A percentile compares a stretch with the other conserved stretches of the same genome.
Conservation (phyloP, 108 stramenopile species). For the Cylindrotheca closterium region DNA sequence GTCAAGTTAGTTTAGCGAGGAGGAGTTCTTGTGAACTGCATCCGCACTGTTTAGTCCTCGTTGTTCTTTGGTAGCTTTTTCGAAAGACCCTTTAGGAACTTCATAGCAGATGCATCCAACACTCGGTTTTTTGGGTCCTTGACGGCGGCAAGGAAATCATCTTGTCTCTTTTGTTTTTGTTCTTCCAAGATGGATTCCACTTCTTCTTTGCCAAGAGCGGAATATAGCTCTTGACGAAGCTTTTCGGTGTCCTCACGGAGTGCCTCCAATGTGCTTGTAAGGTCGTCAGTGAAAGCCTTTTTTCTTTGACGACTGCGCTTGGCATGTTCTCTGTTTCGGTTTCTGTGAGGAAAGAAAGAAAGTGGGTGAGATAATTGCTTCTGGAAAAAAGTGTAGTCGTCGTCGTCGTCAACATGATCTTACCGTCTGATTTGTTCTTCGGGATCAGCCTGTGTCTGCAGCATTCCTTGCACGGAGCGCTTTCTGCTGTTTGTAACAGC, state of each 20-base stretch:
- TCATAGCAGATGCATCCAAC: not conserved
- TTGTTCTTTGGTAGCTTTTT: not conserved
- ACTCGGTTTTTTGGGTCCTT: not conserved
- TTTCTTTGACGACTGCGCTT: conserved; percentile 88
- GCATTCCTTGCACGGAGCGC: too few species aligned
- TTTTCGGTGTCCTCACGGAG: conserved; percentile 80
- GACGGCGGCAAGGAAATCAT: not conserved
- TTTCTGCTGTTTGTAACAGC: conserved; percentile 1
- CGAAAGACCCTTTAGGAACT: not conserved
- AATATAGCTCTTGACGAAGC: conserved; percentile 18
- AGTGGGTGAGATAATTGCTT: too few species aligned
- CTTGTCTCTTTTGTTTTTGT: not conserved
- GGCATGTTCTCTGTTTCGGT: conserved; percentile 89
- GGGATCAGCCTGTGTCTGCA: too few species aligned
- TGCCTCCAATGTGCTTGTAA: conserved; percentile 71
- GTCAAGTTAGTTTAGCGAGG: too few species aligned
- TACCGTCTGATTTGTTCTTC: too few species aligned
- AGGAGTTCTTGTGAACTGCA: too few species aligned
- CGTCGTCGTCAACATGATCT: too few species aligned
- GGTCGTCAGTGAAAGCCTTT: conserved; percentile 87
- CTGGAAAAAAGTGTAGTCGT: too few species aligned
- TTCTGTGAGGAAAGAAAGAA: not conserved
- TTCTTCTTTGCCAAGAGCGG: not conserved
- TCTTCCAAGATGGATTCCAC: not conserved
- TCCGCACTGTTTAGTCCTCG: too few species aligned